Base-by-base conservation (phyloP, 257 asterid genomes). In the Solanum infundibuliforme region DNA sequence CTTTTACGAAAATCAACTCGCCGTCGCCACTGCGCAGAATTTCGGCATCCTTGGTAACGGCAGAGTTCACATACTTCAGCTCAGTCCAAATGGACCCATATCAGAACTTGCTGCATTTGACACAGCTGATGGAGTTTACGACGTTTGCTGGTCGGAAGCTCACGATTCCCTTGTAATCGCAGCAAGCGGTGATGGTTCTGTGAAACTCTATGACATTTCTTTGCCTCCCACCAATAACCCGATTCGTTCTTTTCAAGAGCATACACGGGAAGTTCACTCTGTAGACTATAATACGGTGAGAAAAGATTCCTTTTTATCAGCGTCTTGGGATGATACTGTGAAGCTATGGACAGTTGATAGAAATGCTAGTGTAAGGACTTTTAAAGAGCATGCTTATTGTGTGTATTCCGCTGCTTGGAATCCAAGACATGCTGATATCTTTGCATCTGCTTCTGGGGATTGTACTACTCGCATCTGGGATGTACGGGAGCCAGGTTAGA, bases 31-130 rank as follows among this genome's bases (percentile, higher is more conserved):
- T 23, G 91, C 98, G 39, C 99, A 97, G 84, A 97, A 95, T 89
- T 97, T 95, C 91, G 99, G 98, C 79, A 97, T 95, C 90, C 95
- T 95, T 90, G 98, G 99, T 83, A 97, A 95, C 93, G 99, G 98
- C 90, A 98, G 98, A 48, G 83, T 97, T 88, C 99, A 97, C 93
- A 93, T 95, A 87, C 96, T 97, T 90, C 95, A 95, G 90, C 92
- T 95, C 81, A 92, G 94, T 9, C 95, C 98, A 29, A 65, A 20
- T 58, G 87, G 83, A 58, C 89, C 91, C 27, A 84, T 97, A 90
- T 88, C 96, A 4, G 96, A 95, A 43, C 88, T 94, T 87, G 89
- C 93, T 84, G 84, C 98, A 88, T 97, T 93, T 93, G 99, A 97
- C 87, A 97, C 99, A 10, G 95, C 99, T 83, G 98, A 97, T 89